Base-by-base conservation (phyloP, 495 filamentous ascomycete species). In the Aspergillus sclerotiicarbonarius region DNA sequence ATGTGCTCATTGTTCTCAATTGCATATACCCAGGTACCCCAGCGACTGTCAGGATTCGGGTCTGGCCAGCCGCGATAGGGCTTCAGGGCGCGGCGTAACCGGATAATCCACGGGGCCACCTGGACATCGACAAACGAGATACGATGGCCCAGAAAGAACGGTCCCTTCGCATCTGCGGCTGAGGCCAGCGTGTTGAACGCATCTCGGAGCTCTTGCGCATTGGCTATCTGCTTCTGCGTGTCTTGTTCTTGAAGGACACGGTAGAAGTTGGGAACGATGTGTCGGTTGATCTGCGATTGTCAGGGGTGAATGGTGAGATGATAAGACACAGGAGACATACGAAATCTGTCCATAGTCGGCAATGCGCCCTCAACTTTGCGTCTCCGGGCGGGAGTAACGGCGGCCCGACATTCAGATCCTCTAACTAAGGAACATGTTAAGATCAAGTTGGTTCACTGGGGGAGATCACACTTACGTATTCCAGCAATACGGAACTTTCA, bases 341-440 rank as follows among this genome's bases (percentile, higher is more conserved):
- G 77, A 93, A 92, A 70, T 96, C 91, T 46, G 84, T 78, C 93
- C 92, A 96, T 3, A 96, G 69, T 48, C 93, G 85, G 62, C 86
- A 91, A 55, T 89, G 84, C 9, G 93, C 93, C 58, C 87, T 83
- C 44, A 84, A 65, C 63, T 89, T 84, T 6, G 91, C 76, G 59
- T 90, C 79, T 13, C 68, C 78, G 9, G 81, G 75, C 4, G 88
- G 90, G 44, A 93, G 80, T 29, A 96, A 73, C 19, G 85, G 68
- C 4, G 77, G 68, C 0, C 84, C 84, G 19, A 75, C 67, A 54
- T 82, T 77, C 46, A 92, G 74, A 58, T 98, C 92, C 67, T 96
- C 93, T 41, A 96, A 79, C 84, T 92, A 67, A 18, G 58, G 21
- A 41, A 19, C 25, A 18, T 12, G 15, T 29, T 45, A 29, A 18